Evolutionary conservation across 2,329 filamentous ascomycete genomes (phyloP).

Genomic region (Hypoxylon sp.): DNA sequence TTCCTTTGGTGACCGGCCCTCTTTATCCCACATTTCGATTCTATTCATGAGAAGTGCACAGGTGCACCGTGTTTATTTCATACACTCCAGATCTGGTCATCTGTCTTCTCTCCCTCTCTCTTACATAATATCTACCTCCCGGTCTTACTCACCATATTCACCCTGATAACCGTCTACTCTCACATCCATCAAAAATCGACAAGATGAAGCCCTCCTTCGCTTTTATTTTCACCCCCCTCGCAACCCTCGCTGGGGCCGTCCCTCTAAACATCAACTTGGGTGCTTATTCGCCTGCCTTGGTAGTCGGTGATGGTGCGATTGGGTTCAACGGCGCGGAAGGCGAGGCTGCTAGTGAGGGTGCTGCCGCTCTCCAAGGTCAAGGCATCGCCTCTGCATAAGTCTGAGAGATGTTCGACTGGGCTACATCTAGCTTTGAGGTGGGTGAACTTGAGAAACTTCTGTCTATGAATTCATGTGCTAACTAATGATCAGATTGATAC

Average conservation of each 20-base stretch:
- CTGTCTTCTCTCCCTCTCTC: constrained; percentile 24
- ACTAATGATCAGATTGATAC: constrained; percentile 22
- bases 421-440: constrained; percentile 7
- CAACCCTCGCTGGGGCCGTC: constrained; percentile 47
- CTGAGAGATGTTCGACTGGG: neutral
- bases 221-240: constrained; percentile 47
- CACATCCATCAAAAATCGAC: constrained; percentile 39
- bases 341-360: constrained; percentile 36
- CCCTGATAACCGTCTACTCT: neutral
- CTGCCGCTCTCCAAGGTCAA: constrained; percentile 30
- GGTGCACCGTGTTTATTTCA: constrained; percentile 41
- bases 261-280: constrained; percentile 54
- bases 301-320: constrained; percentile 59
- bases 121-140: constrained; percentile 2
- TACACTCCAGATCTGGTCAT: constrained; percentile 34
- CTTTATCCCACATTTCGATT: constrained; percentile 35
- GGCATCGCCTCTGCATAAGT: constrained; percentile 21
- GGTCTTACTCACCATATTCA: neutral
- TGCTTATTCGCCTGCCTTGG: constrained; percentile 53
- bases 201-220: constrained; percentile 47
- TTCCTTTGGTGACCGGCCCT: constrained; percentile 31
- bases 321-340: constrained; percentile 52
- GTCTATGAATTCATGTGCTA: constrained; percentile 1
- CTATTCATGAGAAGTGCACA: constrained; percentile 39
- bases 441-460: neutral